Evolutionary conservation across 805 yeast genomes (phyloP).

Genomic region (Candida hungchunana): DNA sequence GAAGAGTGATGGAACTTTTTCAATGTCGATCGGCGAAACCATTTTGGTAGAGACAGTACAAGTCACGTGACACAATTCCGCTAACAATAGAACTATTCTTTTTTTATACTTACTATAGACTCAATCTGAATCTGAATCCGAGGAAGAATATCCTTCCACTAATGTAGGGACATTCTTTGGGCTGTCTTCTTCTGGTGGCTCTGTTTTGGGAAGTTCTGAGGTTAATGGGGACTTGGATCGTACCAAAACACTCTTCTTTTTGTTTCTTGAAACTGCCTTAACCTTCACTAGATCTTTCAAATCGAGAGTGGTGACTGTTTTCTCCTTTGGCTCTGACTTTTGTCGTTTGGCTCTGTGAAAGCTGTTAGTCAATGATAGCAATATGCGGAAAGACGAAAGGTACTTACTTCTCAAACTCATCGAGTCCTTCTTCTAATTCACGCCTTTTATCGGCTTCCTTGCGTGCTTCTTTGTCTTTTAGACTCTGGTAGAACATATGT

Average conservation of each 20-base stretch:
- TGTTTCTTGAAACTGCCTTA: background rate
- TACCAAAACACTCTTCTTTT: no score
- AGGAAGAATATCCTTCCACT: constrained; percentile 8
- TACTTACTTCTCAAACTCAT: constrained; percentile 21
- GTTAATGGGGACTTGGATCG: no score
- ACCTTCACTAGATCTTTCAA: no score
- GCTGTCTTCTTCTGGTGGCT: background rate
- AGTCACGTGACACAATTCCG: constrained; percentile 1
- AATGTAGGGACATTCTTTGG: background rate
- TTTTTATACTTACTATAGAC: background rate
- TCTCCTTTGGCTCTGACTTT: constrained; percentile 1
- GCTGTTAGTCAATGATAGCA: constrained; percentile 8
- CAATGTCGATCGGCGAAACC: no score
- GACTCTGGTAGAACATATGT: constrained; percentile 15
- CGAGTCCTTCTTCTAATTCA: constrained; percentile 19
- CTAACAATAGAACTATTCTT: no score
- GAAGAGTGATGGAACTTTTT: no score
- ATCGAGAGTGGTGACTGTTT: no score
- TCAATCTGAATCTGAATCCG: constrained; percentile 18
- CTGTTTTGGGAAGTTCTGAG: no score
- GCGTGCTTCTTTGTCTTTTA: constrained; percentile 8
- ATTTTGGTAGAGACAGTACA: background rate
- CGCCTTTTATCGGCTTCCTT: constrained; percentile 15
- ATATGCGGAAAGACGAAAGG: background rate
- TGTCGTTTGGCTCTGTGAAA: constrained; percentile 5